Base-by-base conservation (phyloP, 2,329 filamentous ascomycete genomes). In the Fusarium sp. region DNA sequence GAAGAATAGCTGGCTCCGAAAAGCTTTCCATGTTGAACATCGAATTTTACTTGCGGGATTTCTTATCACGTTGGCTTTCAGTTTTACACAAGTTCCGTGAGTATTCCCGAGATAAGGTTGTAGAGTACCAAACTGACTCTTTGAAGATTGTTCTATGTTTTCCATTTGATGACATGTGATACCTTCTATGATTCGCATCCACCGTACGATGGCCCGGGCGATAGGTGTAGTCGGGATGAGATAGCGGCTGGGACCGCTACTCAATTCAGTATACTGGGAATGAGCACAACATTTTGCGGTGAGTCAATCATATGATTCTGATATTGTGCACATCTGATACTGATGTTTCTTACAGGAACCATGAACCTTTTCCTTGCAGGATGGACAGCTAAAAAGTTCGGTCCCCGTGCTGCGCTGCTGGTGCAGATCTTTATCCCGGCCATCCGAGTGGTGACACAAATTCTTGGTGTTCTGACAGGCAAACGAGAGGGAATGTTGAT, bases 121-220 rank as follows among this genome's bases (percentile, higher is more conserved):
- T 23, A 23, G 21, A 23, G 21, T 23, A 23, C 21, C 21, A 23
- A 23, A 23, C 21, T 23, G 28, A 77, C 37, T 7, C 1, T 2
- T 20, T 7, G 10, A 14, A 82, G 83, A 5, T 78, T 86, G 7
- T 80, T 91, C 47, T 91, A 90, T 77, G 88, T 90, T 25, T 92
- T 93, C 72, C 88, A 89, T 60, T 76, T 91, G 3, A 92, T 93
- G 90, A 89, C 88, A 51, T 93, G 91, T 78, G 88, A 93, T 57
- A 85, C 86, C 54, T 93, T 89, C 76, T 93, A 92, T 78, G 80
- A 83, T 37, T 81, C 81, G 4, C 86, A 92, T 72, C 83, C 86
- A 14, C 82, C 84, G 0, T 86, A 81, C 51, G 71, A 79, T 12
- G 84, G 82, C 2, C 72, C 77, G 6, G 82, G 82, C 6, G 86